Evolutionary conservation across 2,329 filamentous ascomycete genomes (phyloP).

Genomic region (Gnomoniopsis sp.): DNA sequence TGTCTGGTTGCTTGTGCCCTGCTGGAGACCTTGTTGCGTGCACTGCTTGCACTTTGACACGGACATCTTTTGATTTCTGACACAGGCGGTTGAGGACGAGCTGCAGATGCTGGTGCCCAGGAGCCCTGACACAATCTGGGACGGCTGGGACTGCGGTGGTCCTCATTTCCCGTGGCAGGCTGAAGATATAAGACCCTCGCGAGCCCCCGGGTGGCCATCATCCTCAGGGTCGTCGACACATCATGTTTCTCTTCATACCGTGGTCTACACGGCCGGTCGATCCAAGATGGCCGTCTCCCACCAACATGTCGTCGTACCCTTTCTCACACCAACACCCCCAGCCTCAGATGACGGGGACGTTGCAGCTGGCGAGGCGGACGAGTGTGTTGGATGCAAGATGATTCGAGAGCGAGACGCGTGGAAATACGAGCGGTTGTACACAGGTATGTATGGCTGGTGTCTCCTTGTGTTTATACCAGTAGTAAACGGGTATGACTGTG

Average conservation of each 20-base stretch:
- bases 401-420: slow-evolving; percentile 10
- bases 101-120: background rate
- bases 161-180: background rate
- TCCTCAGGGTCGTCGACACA: background rate
- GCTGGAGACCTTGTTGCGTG: background rate
- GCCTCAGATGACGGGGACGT: slow-evolving; percentile 4
- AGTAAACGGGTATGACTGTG: background rate
- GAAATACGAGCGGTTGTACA: slow-evolving; percentile 6
- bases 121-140: background rate
- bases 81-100: background rate
- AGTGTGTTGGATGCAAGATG: slow-evolving; percentile 11
- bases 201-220: background rate
- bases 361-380: background rate
- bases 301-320: background rate
- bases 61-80: background rate
- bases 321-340: slow-evolving; percentile 15
- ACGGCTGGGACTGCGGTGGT: no score
- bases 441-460: background rate
- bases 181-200: background rate
- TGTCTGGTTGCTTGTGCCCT: background rate
- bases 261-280: background rate
- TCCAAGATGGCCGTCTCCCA: background rate
- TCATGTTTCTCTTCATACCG: background rate
- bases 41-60: background rate
- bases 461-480: background rate